Evolutionary conservation across 177 flowering plant genomes (phyloP).

Genomic region (Vitis hybrid): DNA sequence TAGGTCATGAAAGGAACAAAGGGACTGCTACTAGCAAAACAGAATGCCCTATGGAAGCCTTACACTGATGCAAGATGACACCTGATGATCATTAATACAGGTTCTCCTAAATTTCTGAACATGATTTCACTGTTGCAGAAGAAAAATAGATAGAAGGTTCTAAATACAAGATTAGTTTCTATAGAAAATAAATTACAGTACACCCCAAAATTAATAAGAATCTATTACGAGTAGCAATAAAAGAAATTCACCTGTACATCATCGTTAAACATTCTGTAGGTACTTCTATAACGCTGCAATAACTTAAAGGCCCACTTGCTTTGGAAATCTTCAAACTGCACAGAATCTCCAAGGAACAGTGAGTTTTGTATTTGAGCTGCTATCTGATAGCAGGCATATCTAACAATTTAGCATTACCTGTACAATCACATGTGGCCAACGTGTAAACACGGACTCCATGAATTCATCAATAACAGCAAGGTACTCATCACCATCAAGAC

Average conservation of each 20-base stretch:
- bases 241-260: constrained; percentile 79
- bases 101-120: too few relatives aligned
- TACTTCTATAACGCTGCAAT: constrained; percentile 86
- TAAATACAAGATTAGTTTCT: too few relatives aligned
- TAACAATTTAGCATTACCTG: constrained; percentile 47
- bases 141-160: too few relatives aligned
- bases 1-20: too few relatives aligned
- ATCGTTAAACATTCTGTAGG: constrained; percentile 94
- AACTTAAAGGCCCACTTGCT: constrained; percentile 98
- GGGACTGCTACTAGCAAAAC: too few relatives aligned
- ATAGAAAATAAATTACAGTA: too few relatives aligned
- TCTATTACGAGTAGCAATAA: not conserved
- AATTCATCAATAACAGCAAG: constrained; percentile 88
- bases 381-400: not conserved
- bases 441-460: constrained; percentile 97
- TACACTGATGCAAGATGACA: too few relatives aligned
- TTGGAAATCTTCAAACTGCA: constrained; percentile 97
- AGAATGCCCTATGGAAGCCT: too few relatives aligned
- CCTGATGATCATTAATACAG: too few relatives aligned
- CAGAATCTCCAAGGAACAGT: constrained; percentile 3
- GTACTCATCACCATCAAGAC: constrained; percentile 96
- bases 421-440: constrained; percentile 98
- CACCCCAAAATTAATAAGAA: not conserved
- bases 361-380: not conserved
- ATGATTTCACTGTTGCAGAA: too few relatives aligned